Evolutionary conservation across 495 filamentous ascomycete genomes (phyloP).

Genomic region (Schizothecium vesticola): DNA sequence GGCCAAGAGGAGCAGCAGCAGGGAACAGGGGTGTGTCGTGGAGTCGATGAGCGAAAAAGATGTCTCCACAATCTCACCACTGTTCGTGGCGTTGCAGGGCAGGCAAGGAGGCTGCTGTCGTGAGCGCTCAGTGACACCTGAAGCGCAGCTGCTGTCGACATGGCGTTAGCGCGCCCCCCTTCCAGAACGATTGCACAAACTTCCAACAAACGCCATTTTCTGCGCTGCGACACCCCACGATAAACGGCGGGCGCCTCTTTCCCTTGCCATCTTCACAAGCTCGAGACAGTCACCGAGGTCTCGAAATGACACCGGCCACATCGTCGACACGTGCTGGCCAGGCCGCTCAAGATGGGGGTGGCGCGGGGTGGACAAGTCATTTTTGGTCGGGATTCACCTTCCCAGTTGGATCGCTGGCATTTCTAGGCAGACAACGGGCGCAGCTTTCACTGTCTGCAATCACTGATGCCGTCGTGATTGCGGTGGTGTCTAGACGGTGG

Average conservation of each 20-base stretch:
- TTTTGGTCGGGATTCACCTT: background rate
- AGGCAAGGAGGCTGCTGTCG: background rate
- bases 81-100: background rate
- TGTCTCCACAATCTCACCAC: background rate
- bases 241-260: background rate
- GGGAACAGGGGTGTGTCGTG: background rate
- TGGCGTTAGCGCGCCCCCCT: background rate
- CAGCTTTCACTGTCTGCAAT: background rate
- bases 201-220: background rate
- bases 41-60: background rate
- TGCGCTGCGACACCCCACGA: background rate
- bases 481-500: background rate
- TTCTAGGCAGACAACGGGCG: no score
- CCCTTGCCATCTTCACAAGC: background rate
- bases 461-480: background rate
- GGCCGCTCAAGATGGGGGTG: background rate
- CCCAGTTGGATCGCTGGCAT: background rate
- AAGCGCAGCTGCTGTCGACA: background rate
- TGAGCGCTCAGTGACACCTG: background rate
- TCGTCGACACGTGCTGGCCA: background rate
- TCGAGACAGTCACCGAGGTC: background rate
- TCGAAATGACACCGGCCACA: background rate
- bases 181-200: background rate
- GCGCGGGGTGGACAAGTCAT: background rate
- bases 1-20: background rate